Base-by-base conservation (phyloP, 495 filamentous ascomycete genomes). In the Aspergillus ellipticus region DNA sequence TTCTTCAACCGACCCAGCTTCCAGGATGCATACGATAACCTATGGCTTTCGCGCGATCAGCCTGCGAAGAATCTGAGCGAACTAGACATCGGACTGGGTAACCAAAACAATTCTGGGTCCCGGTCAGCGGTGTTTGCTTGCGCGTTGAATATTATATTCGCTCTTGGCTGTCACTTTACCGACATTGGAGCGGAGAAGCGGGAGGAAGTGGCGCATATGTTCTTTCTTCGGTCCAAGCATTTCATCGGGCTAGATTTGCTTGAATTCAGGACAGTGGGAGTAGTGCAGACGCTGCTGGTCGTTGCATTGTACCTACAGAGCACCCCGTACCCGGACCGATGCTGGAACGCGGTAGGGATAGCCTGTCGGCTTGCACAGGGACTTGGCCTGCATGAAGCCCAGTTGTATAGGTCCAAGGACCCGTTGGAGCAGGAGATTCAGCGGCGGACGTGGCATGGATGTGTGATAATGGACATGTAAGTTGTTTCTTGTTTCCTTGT, bases 401-500 rank as follows among this genome's bases (percentile, higher is more conserved):
- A 65, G 0, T 58, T 58, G 6, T 56, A 60, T 5, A 49, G 28
- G 4, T 55, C 62, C n/a, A 57, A 64, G 11, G 62, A 64, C 2
- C 66, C 66, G 0, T 43, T 75, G 20, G 74, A 79, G 41, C 59
- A 41, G 1, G 76, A 81, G 41, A 70, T 78, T 11, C 65, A 71
- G n/a, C 59, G 70, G 31, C 69, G 77, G 4, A 75, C 73, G 0
- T 80, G 78, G 77, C 74, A 79, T 61, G 72, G 68, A 8, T 80
- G 78, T 55, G 72, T 79, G 1, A 66, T 76, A 15, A 62, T 80
- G 59, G 77, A 79, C 42, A 69, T 73, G 75, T 79, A 58, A 51
- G 72, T 65, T 4, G 15, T 21, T 6, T 17, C 21, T 31, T 8
- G 33, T 4, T 35, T 20, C 15, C 10, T 29, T 16, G 24, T 17